These are phyloP conservation scores for Pisolithus marmoratus DNA, from an alignment of 768 basidiomycete species.

Conservation along the genomic window DNA sequence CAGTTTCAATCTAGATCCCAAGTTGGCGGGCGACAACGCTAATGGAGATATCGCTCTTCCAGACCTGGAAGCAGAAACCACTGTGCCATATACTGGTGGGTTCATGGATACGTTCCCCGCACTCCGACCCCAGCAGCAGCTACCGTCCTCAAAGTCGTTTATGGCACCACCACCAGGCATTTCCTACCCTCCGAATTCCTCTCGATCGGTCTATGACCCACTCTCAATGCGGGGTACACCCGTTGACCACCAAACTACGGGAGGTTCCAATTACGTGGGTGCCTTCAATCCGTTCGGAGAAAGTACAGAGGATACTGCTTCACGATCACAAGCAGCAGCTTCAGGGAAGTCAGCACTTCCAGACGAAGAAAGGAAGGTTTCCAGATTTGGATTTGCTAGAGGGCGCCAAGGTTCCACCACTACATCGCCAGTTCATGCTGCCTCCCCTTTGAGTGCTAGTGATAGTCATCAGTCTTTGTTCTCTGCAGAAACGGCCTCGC, in stretches of 20 bases:
- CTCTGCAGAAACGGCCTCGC: slow-evolving; percentile 31
- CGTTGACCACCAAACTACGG: slow-evolving; percentile 42
- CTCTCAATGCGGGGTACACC: slow-evolving; percentile 34
- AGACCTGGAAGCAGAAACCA: slow-evolving; percentile 43
- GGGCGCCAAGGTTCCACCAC: slow-evolving; percentile 56
- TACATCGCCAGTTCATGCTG: slow-evolving; percentile 51
- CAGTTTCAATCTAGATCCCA: slow-evolving; percentile 84
- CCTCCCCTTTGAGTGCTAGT: slow-evolving; percentile 50
- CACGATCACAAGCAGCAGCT: slow-evolving; percentile 20
- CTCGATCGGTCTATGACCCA: slow-evolving; percentile 54
- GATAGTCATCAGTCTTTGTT: slow-evolving; percentile 47
- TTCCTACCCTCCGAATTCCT: slow-evolving; percentile 41
- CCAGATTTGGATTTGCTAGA: slow-evolving; percentile 77
- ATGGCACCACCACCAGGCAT: slow-evolving; percentile 47
- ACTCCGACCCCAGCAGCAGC: slow-evolving; percentile 32
- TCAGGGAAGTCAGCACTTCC: slow-evolving; percentile 40
- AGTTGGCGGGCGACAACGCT: slow-evolving; percentile 46
- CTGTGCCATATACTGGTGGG: slow-evolving; percentile 55
- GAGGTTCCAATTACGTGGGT: slow-evolving; percentile 55
- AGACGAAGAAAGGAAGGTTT: slow-evolving; percentile 60
- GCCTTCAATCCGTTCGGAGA: slow-evolving; percentile 83
- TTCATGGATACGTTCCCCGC: slow-evolving; percentile 71
- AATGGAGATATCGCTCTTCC: slow-evolving; percentile 38
- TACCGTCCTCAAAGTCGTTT: slow-evolving; percentile 28
- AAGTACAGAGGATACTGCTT: slow-evolving; percentile 39